Base-by-base conservation (phyloP, 2,329 filamentous ascomycete species). In the Catunica adiposa region DNA sequence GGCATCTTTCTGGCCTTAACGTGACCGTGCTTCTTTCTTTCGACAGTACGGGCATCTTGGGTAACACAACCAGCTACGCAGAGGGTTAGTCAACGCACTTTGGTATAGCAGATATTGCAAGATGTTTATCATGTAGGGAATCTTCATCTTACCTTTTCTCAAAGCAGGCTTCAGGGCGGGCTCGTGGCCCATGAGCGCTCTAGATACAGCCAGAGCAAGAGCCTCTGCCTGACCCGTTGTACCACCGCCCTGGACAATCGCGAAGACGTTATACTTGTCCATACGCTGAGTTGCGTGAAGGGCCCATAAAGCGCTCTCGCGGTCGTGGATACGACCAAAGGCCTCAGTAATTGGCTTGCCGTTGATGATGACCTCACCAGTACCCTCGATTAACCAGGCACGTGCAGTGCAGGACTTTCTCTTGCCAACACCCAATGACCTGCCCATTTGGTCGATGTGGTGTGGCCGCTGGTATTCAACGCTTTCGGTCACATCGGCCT, bases 241-340 rank as follows among this genome's bases (percentile, higher is more conserved):
- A 63, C 92, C 92, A 61, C 92, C 92, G 56, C 92, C 92, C 58
- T 78, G 76, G 2, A 89, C 86, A 52, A 86, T 70, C 54, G 83
- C 89, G 83, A 88, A 98, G 2, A 96, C 80, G 65, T 98, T 98
- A 74, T 98, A 98, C 69, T 96, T 97, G 74, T 95, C 89, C 61
- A 94, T 70, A 60, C 92, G 76, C 46, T 84, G 75, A 23, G 89
- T 94, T 52, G 81, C 77, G 64, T 89, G 88, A 64, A 98, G 70
- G 6, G 90, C 82, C 90, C 90, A 98, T 3, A 95, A 73, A 2
- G 87, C 90, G 65, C 88, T 96, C 73, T 97, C 92, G 46, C 92
- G 82, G 69, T 98, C 90, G 67, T 98, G 90, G 53, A 96, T 70
- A 37, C 92, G 82, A 34, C 83, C 86, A 67, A 98, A 98, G 22